A percentile compares a stretch with the other conserved stretches of the same genome.
Evolutionary conservation across 2,329 filamentous ascomycete species (phyloP).

Genomic region (Elsinoe ampelina): DNA sequence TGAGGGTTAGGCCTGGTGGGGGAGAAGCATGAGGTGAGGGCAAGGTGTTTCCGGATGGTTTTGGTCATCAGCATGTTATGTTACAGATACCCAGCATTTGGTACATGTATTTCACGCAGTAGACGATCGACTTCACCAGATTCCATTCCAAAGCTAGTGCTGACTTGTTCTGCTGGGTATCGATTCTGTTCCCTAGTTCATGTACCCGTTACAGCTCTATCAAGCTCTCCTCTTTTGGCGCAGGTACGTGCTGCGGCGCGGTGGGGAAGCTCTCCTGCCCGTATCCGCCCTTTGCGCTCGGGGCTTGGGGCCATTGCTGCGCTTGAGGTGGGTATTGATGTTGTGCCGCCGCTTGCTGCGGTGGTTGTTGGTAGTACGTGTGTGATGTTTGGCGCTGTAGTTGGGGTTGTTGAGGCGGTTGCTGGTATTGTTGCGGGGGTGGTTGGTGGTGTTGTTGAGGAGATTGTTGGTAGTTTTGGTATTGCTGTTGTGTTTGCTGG

Average conservation of each 20-base stretch:
- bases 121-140: neutral
- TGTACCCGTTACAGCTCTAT: conserved; percentile 24
- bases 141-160: neutral
- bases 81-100: neutral
- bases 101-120: neutral
- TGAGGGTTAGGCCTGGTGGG: conserved; percentile 15
- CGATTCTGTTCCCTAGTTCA: neutral
- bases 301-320: conserved; percentile 27
- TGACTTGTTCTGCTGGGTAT: neutral
- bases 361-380: conserved; percentile 18
- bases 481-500: conserved; percentile 22
- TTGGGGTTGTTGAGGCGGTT: conserved; percentile 18
- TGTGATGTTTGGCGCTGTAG: conserved; percentile 21
- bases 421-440: conserved; percentile 21
- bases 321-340: conserved; percentile 17
- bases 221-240: conserved; percentile 26
- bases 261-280: conserved; percentile 27
- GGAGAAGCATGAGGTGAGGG: conserved; percentile 1
- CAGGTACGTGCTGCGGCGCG: conserved; percentile 26
- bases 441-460: conserved; percentile 16
- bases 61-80: neutral
- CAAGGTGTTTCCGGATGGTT: neutral
- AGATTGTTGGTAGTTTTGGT: conserved; percentile 17
- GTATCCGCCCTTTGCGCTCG: conserved; percentile 24
- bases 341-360: conserved; percentile 15